Conservation (phyloP, 2,329 filamentous ascomycete genomes). For the Incumbomyces lentus region DNA sequence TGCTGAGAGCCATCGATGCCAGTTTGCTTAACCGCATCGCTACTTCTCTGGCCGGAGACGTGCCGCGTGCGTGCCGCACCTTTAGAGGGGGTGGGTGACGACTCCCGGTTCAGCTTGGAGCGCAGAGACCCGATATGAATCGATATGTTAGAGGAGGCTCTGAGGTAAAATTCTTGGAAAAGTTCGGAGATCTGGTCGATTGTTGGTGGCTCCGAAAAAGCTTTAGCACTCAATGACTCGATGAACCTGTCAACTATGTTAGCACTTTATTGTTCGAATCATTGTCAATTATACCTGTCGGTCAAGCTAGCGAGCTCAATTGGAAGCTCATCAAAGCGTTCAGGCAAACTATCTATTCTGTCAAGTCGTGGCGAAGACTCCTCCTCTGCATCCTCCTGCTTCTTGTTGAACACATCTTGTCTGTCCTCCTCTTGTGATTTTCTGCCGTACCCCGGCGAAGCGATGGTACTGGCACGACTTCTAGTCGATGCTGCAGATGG, state of each 20-base stretch:
- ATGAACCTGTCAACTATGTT: slow-evolving; percentile 56
- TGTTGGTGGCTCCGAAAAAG: slow-evolving; percentile 71
- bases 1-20: slow-evolving; percentile 51
- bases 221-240: slow-evolving; percentile 76
- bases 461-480: slow-evolving; percentile 21
- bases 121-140: slow-evolving; percentile 78
- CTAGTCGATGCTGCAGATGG: slow-evolving; percentile 15
- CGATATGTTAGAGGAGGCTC: slow-evolving; percentile 68
- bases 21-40: slow-evolving; percentile 13
- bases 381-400: slow-evolving; percentile 24
- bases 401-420: slow-evolving; percentile 36
- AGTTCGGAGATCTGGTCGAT: slow-evolving; percentile 73
- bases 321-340: slow-evolving; percentile 78
- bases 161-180: slow-evolving; percentile 88
- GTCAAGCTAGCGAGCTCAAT: slow-evolving; percentile 86
- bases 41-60: slow-evolving; percentile 11
- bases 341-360: slow-evolving; percentile 35
- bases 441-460: slow-evolving; percentile 13
- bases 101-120: slow-evolving; percentile 61
- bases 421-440: slow-evolving; percentile 17
- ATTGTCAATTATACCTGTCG: slow-evolving; percentile 54
- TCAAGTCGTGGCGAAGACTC: slow-evolving; percentile 22
- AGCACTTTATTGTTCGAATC: background rate
- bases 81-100: slow-evolving; percentile 39
- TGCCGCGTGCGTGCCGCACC: slow-evolving; percentile 11